A percentile compares a stretch with the other conserved stretches of the same genome.
Evolutionary conservation across 2,329 filamentous ascomycete genomes (phyloP).

Genomic region (Aspergillus caelatus): DNA sequence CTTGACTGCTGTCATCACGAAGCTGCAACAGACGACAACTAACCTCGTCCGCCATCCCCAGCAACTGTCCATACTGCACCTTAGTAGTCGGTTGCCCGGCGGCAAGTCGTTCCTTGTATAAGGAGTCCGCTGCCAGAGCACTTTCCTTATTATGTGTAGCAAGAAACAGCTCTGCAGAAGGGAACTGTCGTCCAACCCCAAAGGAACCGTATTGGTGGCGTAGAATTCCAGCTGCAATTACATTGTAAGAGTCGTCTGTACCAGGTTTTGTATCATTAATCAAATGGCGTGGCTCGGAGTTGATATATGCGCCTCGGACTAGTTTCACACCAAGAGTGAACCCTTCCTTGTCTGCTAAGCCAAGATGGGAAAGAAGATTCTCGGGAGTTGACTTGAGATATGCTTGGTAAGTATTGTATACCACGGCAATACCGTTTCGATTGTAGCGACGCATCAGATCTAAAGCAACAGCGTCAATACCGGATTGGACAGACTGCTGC

Average conservation of each 20-base stretch:
- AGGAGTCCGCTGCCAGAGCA: slow-evolving; percentile 57
- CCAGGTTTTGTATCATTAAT: slow-evolving; percentile 73
- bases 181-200: slow-evolving; percentile 47
- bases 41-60: slow-evolving; percentile 65
- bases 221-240: slow-evolving; percentile 68
- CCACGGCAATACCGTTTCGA: slow-evolving; percentile 60
- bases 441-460: slow-evolving; percentile 77
- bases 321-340: slow-evolving; percentile 75
- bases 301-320: slow-evolving; percentile 74
- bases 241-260: slow-evolving; percentile 74
- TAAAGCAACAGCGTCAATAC: slow-evolving; percentile 80
- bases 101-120: slow-evolving; percentile 50
- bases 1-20: slow-evolving; percentile 30
- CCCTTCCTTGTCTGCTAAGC: slow-evolving; percentile 58
- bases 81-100: slow-evolving; percentile 47
- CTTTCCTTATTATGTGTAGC: slow-evolving; percentile 82
- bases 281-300: slow-evolving; percentile 68
- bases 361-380: slow-evolving; percentile 63
- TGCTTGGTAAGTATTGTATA: slow-evolving; percentile 81
- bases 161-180: slow-evolving; percentile 66
- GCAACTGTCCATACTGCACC: slow-evolving; percentile 59
- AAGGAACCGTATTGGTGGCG: slow-evolving; percentile 46
- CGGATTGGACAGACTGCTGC: slow-evolving; percentile 74
- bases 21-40: slow-evolving; percentile 55
- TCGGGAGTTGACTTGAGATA: slow-evolving; percentile 68